Base-by-base conservation (phyloP, 2,329 filamentous ascomycete species). In the Fusarium ambrosium region DNA sequence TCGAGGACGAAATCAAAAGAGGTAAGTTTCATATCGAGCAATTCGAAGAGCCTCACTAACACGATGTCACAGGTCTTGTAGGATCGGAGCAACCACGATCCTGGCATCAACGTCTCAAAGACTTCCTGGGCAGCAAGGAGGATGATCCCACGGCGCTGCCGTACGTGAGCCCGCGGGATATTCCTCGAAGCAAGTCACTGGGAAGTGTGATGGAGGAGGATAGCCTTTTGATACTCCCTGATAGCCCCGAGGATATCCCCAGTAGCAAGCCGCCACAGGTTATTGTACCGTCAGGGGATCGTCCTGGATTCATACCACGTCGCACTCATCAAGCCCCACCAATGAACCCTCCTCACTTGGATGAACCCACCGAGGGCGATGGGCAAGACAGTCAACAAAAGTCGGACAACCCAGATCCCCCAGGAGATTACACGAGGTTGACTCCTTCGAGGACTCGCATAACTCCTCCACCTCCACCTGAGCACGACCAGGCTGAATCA, bases 1-100 rank as follows among this genome's bases (percentile, higher is more conserved):
- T 83, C 16, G 79, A 82, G 60, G 37, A 69, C 6, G 39, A 37
- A 24, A 36, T 76, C n/a, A 67, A 72, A 18, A 58, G 64, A 7
- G 63, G 80, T 78, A 70, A 74, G 79, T 68, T 34, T 62, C 14
- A n/a, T 37, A 4, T 22, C 22, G 14, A 43, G n/a, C 14, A 22
- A 41, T 16, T 22, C 7, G 43, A 34, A 10, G 10, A 29, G 11
- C 7, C 20, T 36, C 34, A 41, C 55, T 68, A 51, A 77, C 48
- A 58, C 14, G 22, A 24, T 45, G n/a, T 29, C n/a, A 34, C 16
- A 76, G 75, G 62, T 14, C 62, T 78, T 10, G 67, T 76, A 29
- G 36, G 68, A 58, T 43, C 24, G 18, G 27, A 39, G 10, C 63
- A 48, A 24, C 14, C 43, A 3, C 36, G n/a, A 22, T 69, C 67